Evolutionary conservation across 805 yeast genomes (phyloP), one percentile per base, ranked within the genome.

Genomic region (Metschnikowia lunata): DNA sequence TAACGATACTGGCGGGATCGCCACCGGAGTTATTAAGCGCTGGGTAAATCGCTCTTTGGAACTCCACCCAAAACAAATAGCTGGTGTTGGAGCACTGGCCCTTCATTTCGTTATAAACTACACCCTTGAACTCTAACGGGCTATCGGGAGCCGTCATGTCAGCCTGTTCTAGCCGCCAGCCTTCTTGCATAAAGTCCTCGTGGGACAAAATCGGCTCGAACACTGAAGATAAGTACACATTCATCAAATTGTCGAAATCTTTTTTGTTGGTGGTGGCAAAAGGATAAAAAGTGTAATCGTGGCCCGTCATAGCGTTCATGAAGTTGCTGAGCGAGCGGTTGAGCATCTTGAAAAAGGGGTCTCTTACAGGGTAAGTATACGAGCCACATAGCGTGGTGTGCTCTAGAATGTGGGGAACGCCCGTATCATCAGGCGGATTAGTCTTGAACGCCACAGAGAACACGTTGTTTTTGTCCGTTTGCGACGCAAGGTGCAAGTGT

Each of bases 261-360:
- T 78, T 78, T 35, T 65, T 62, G 63, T 93, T 93, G 9, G 98
- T 91, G 2, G 99, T 93, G 27, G 98, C 86, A 71, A 93, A 93
- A 5, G 99, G 99, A 57, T 86, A 93, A 63, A 82, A 90, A 0
- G 99, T 93, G 60, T 89, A 90, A 64, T 93, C 98, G 55, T 86
- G 90, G 18, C 96, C 99, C 0, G 99, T 93, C 97, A 93, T 88
- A 8, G 99, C 99, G 62, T 93, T 93, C 99, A 93, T 93, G 65
- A 89, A 93, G 62, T 88, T 93, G 30, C 97, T 82, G 57, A 93
- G 69, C n/a, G 97, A 88, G 51, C 97, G 70, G 62, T 89, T 91
- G 47, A 91, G 72, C 99, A 93, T 93, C 62, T 91, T 91, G 77
- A 93, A 93, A 64, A 93, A 93, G 1, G 99, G 99, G 65, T 93